Evolutionary conservation across 2,329 filamentous ascomycete genomes (phyloP), one percentile per base, ranked within the genome.

Genomic region (Cryphonectria nitschkei): DNA sequence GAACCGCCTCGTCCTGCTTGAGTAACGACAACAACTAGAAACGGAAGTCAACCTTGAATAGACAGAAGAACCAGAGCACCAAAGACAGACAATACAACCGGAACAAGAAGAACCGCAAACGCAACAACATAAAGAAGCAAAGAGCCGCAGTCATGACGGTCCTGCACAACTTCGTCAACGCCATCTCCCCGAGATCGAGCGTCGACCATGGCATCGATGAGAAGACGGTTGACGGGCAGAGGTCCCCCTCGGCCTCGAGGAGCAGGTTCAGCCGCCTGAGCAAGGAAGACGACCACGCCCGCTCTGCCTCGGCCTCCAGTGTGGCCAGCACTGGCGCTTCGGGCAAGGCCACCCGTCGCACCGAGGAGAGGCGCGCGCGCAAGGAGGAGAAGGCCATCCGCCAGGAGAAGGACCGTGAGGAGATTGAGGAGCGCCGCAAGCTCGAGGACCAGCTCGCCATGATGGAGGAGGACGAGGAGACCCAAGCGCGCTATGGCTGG

Each of bases 381-480:
- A 77, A 81, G 52, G 75, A 80, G 50, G 77, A 80, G 34, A 75
- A 78, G 19, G 43, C 46, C 6, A 0, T 66, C 60, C 62, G 65
- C 50, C 65, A 69, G 16, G 65, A 73, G 65, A 61, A 67, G 67
- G 70, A 72, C 34, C 71, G 77, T 11, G 76, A 80, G 61, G 76
- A 74, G 6, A 72, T 79, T 8, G 75, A 77, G 29, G 74, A 75
- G 65, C 79, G 80, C 60, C 80, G 79, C 34, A 77, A 75, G 32
- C 76, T 80, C 9, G 78, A 81, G 22, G 81, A 82, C 69, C 77
- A 80, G 60, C 71, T 69, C 8, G 77, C 76, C 13, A 75, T 74
- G 61, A 72, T 74, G 19, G 61, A 72, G 39, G 79, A 80, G 65
- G 75, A 75, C 4, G 76, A 78, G 14, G 76, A 78, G 68, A 76